A percentile compares a stretch with the other conserved stretches of the same genome.
phyloP scores from a whole-genome alignment of 2,329 filamentous ascomycete species.

The Aspergillus tamarii region DNA sequence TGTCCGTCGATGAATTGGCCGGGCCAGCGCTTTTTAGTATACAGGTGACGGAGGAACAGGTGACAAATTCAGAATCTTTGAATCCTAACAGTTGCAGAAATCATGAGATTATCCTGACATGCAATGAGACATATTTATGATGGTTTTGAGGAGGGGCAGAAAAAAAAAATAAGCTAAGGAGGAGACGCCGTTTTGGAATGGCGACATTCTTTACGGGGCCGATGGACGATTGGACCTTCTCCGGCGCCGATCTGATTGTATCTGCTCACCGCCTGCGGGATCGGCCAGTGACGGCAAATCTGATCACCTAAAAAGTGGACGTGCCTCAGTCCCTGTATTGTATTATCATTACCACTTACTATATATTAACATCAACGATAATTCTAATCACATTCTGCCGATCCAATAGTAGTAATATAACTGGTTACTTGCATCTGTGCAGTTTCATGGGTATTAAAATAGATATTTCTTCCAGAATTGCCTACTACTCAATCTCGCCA shows the following conservation, averaged over 20 bases:
- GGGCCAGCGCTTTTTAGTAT: background rate
- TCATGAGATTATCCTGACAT: background rate
- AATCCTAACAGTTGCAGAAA: background rate
- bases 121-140: background rate
- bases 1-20: background rate
- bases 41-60: background rate
- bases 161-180: constrained; percentile 4
- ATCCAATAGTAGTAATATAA: too few species aligned
- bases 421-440: too few species aligned
- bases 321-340: background rate
- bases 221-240: constrained; percentile 4
- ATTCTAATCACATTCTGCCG: too few species aligned
- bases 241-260: constrained; percentile 6
- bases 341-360: background rate
- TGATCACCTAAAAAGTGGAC: background rate
- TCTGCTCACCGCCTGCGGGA: constrained; percentile 2
- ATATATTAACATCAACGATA: background rate
- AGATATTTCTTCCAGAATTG: too few species aligned
- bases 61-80: background rate
- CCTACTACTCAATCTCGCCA: too few species aligned
- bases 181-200: constrained; percentile 4
- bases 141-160: background rate
- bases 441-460: too few species aligned
- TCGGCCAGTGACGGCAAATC: background rate
- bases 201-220: background rate